A percentile compares a stretch with the other conserved stretches of the same genome.
phyloP scores from a whole-genome alignment of 305 asterid species.

The Ilex paraguariensis region DNA sequence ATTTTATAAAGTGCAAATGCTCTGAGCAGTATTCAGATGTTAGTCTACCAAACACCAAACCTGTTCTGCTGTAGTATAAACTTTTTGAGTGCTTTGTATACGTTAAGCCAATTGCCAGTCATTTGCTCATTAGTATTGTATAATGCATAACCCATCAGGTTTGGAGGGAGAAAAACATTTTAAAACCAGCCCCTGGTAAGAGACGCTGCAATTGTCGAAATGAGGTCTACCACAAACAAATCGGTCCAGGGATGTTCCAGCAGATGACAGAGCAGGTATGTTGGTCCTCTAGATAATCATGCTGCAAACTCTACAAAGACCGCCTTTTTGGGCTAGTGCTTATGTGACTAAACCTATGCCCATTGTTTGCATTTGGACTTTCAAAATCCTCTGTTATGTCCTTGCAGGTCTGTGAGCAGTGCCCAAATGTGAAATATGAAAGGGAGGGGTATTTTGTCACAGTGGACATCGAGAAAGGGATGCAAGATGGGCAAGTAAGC shows the following conservation, averaged over 20 bases:
- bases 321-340: background rate
- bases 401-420: conserved; percentile 87
- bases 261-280: conserved; percentile 98
- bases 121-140: too few species aligned
- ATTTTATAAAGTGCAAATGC: too few species aligned
- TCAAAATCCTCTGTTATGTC: conserved; percentile 3
- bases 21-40: too few species aligned
- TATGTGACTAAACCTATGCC: too few species aligned
- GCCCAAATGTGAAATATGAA: conserved; percentile 93
- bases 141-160: conserved; percentile 38
- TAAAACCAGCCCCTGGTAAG: conserved; percentile 94
- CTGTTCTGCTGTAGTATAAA: too few species aligned
- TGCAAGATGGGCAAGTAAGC: conserved; percentile 95
- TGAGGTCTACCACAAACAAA: conserved; percentile 98
- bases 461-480: conserved; percentile 96
- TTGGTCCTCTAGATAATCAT: conserved; percentile 2
- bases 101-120: too few species aligned
- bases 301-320: too few species aligned
- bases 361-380: too few species aligned
- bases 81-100: too few species aligned
- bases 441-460: conserved; percentile 89
- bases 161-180: conserved; percentile 91
- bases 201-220: conserved; percentile 96
- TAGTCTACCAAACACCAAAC: too few species aligned
- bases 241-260: conserved; percentile 99